A percentile compares a stretch with the other conserved stretches of the same genome.
Conservation (phyloP, 2,329 filamentous ascomycete species). For the Proliferodiscus dingleyae region DNA sequence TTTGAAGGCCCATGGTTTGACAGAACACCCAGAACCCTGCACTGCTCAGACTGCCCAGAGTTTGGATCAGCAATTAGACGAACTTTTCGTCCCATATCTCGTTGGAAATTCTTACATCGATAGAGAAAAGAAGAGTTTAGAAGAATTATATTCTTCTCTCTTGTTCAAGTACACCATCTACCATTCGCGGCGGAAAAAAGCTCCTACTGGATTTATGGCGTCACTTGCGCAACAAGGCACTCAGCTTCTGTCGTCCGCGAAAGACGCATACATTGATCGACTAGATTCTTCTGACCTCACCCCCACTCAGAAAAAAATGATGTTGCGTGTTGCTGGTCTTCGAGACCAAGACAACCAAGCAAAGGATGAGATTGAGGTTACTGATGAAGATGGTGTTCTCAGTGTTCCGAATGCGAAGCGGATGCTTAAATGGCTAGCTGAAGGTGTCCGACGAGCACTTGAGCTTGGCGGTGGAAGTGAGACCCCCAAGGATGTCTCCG, state of each 20-base stretch:
- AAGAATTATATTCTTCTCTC: constrained; percentile 82
- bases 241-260: constrained; percentile 79
- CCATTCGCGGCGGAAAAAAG: constrained; percentile 82
- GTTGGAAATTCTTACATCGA: constrained; percentile 68
- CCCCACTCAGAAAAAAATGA: constrained; percentile 81
- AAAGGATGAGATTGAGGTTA: constrained; percentile 83
- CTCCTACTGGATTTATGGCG: constrained; percentile 85
- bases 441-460: constrained; percentile 84
- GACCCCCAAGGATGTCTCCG: constrained; percentile 88
- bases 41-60: constrained; percentile 79
- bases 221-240: constrained; percentile 86
- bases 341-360: constrained; percentile 64
- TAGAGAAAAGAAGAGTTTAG: constrained; percentile 62
- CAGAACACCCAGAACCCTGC: constrained; percentile 88
- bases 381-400: constrained; percentile 81
- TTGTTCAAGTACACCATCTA: constrained; percentile 97
- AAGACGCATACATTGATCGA: constrained; percentile 85
- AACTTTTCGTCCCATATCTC: constrained; percentile 68
- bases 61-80: constrained; percentile 69
- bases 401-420: constrained; percentile 87
- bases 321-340: constrained; percentile 82
- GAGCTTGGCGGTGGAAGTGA: constrained; percentile 85
- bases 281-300: constrained; percentile 87
- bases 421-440: constrained; percentile 96
- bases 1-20: constrained; percentile 87